Base-by-base conservation (phyloP, 139 green algal genomes). In the Picochlorum sp. region DNA sequence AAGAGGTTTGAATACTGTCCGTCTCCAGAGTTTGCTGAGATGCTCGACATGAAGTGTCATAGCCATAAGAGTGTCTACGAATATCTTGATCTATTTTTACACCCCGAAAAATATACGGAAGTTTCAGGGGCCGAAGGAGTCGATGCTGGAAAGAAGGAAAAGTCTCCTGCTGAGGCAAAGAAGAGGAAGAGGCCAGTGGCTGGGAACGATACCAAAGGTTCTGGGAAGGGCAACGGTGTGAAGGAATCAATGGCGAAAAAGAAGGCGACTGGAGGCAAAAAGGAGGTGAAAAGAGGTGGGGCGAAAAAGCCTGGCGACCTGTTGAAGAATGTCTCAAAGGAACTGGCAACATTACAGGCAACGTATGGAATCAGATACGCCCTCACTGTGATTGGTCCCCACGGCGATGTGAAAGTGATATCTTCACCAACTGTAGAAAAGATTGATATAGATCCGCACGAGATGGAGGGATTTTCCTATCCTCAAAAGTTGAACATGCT, bases 81-180 rank as follows among this genome's bases (percentile, higher is more conserved):
- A 8, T 73, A 67, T 49, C 28, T 73, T 32, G 45, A 68, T 16
- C 6, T 60, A 13, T 73, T 66, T 28, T 60, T 71, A 5, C n/a
- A 44, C 7, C 49, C 21, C 9, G n/a, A 66, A 44, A 56, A 64
- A 55, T 26, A 28, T 28, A 14, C 37, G 20, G 16, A 59, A 41
- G 30, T 23, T 4, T 57, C 61, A 54, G 18, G 2, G 16, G 21
- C 4, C 9, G 26, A 20, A 14, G 15, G 14, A 28, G 61, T 15
- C 21, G 16, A 23, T 28, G 32, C 51, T 59, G 13, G 18, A 9
- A 26, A 28, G 23, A 30, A 34, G 26, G 23, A 59, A 38, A 34
- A 59, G 23, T 30, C 51, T 28, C 51, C 21, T 59, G 51, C n/a
- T 28, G 26, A 20, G 4, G 26, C 23, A 59, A 59, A 59, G 21